Evolutionary conservation across 805 yeast species (phyloP), one percentile per base, ranked within the genome.

Genomic region (Wickerhamomyces xylosicus): DNA sequence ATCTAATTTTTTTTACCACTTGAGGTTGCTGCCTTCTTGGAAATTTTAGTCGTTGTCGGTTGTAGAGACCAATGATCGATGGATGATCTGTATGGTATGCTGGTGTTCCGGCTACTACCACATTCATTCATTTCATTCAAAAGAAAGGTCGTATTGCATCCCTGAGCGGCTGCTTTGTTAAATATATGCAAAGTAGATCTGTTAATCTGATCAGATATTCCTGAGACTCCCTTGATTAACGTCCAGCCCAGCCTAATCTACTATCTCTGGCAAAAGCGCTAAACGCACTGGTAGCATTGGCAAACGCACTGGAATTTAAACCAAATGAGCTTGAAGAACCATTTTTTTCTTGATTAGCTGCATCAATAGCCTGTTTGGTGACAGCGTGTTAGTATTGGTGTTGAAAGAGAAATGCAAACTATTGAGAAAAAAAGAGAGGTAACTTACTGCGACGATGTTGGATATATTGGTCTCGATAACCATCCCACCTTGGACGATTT

Each of bases 401-500:
- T 20, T 31, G 22, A 3, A 20, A 16, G 10, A 2, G 20, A 7
- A 34, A 19, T 25, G 10, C n/a, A 4, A 14, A 6, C 7, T 8
- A 10, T 14, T 13, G 9, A 25, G 19, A n/a, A n/a, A n/a, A n/a
- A n/a, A n/a, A n/a, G n/a, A n/a, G n/a, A n/a, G n/a, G n/a, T n/a
- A n/a, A 48, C 55, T 34, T 35, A 47, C 73, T 2, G 75, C 77
- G 5, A 92, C 96, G 28, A 92, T 87, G 43, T 81, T 75, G 19
- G 64, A 54, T 17, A 87, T 85, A 48, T 80, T 85, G 2, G 97
- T 89, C 56, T 92, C 98, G 29, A 92, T 84, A 8, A 92, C 98
- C 94, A 92, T 81, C 0, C 98, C 98, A 19, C 97, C 98, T 57
- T 92, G 97, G 1, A 92, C 80, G 27, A 92, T 82, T 52, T 92